These are phyloP conservation scores for Cadophora sp. DNA, from an alignment of 2,329 filamentous ascomycete genomes.

Conservation along the genomic window DNA sequence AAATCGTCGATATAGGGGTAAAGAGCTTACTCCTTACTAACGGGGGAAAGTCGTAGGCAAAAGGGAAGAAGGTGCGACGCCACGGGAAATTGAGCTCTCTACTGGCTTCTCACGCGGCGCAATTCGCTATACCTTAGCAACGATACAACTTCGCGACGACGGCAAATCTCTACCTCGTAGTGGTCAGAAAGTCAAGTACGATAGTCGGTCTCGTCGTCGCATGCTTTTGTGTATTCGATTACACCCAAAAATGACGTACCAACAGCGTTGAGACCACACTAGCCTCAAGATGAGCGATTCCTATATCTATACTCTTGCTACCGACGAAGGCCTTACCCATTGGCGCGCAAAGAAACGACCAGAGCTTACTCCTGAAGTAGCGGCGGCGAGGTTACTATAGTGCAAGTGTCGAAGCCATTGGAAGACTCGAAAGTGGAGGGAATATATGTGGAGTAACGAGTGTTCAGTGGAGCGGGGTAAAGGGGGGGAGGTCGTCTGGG, in stretches of 20 bases:
- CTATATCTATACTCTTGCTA: neutral
- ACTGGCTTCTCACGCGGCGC: neutral
- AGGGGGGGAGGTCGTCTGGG: neutral
- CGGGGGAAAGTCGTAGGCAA: neutral
- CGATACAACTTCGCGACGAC: no score
- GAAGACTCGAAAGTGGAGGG: neutral
- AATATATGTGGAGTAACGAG: no score
- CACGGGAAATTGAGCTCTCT: neutral
- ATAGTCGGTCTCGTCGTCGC: neutral
- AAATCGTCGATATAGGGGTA: no score
- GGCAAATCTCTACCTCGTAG: neutral
- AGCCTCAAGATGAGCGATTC: neutral
- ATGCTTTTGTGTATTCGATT: neutral
- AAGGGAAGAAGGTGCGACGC: neutral
- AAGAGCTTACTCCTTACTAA: no score
- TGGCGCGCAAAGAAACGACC: neutral
- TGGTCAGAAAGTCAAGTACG: neutral
- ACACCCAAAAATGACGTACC: neutral
- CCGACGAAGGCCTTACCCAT: neutral
- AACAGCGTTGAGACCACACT: neutral
- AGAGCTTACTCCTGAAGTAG: neutral
- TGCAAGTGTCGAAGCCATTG: neutral
- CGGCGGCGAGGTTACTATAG: neutral
- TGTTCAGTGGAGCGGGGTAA: neutral
- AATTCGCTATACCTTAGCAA: neutral